Percentiles rank a stretch among this genome's conserved stretches.
phyloP scores from a whole-genome alignment of 768 basidiomycete genomes.

The Lyophyllum atratum region DNA sequence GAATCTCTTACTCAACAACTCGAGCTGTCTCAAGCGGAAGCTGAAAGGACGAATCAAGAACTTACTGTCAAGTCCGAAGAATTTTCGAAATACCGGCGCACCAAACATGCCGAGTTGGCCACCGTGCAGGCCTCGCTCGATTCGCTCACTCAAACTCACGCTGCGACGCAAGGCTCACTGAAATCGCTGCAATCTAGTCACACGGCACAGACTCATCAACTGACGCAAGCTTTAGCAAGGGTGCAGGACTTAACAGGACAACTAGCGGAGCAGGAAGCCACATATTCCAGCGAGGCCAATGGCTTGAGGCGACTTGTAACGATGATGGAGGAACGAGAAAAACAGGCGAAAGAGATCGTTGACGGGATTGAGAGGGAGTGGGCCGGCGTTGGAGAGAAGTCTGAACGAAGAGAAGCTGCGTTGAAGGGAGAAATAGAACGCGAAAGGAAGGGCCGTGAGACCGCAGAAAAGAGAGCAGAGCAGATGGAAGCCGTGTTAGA shows the following conservation, averaged over 20 bases:
- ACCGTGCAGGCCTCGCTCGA: conserved; percentile 80
- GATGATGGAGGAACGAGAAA: conserved; percentile 88
- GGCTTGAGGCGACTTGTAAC: conserved; percentile 73
- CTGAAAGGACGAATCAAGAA: conserved; percentile 69
- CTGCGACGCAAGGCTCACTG: conserved; percentile 66
- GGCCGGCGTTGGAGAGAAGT: conserved; percentile 69
- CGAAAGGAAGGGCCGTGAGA: conserved; percentile 69
- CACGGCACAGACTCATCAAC: conserved; percentile 68
- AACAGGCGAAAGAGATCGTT: conserved; percentile 80
- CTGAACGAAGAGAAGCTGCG: conserved; percentile 64
- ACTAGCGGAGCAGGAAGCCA: conserved; percentile 83
- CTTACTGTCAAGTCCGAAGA: conserved; percentile 76
- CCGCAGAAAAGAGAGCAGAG: conserved; percentile 69
- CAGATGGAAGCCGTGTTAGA: conserved; percentile 76
- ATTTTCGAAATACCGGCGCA: conserved; percentile 79
- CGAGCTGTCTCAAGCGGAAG: conserved; percentile 73
- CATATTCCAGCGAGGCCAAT: conserved; percentile 76
- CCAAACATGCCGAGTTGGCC: conserved; percentile 77
- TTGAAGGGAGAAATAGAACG: conserved; percentile 72
- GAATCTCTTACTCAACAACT: conserved; percentile 84
- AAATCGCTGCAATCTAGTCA: conserved; percentile 76
- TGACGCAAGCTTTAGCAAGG: conserved; percentile 74
- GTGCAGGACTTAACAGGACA: conserved; percentile 76
- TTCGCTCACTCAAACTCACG: conserved; percentile 64
- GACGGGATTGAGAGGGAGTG: conserved; percentile 83